Evolutionary conservation across 1,284 basidiomycete genomes (phyloP).

Genomic region (Caloboletus firmus): DNA sequence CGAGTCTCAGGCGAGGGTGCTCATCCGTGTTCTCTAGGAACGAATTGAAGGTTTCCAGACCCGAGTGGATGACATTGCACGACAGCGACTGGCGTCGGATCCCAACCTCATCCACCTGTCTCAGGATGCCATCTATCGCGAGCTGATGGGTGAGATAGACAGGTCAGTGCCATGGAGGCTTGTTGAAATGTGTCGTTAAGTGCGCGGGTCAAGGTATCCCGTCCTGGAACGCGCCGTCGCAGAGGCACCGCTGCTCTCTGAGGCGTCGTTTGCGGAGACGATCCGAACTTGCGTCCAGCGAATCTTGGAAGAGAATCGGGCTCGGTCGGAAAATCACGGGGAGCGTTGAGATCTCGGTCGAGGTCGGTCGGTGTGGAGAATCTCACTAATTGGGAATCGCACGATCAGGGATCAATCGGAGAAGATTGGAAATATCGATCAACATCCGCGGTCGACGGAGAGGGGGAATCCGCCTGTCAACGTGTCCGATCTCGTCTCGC

Average conservation of each 20-base stretch:
- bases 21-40: slow-evolving; percentile 43
- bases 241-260: slow-evolving; percentile 52
- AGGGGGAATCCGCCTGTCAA: too few relatives aligned
- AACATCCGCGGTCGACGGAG: neutral
- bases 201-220: slow-evolving; percentile 11
- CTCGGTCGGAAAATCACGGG: slow-evolving; percentile 29
- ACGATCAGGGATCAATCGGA: slow-evolving; percentile 3
- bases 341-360: slow-evolving; percentile 4
- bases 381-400: neutral
- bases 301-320: slow-evolving; percentile 39
- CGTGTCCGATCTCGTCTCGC: neutral
- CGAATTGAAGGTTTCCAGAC: slow-evolving; percentile 51
- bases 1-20: too few relatives aligned
- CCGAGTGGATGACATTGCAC: slow-evolving; percentile 61
- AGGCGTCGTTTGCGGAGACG: slow-evolving; percentile 47
- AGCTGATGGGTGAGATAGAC: slow-evolving; percentile 70
- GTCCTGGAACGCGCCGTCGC: slow-evolving; percentile 59
- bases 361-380: neutral
- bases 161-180: slow-evolving; percentile 41
- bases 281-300: slow-evolving; percentile 45
- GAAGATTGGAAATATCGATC: slow-evolving; percentile 1
- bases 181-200: neutral
- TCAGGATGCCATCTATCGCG: slow-evolving; percentile 53
- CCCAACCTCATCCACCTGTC: slow-evolving; percentile 53
- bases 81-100: slow-evolving; percentile 54